A percentile compares a stretch with the other conserved stretches of the same genome.
These are phyloP conservation scores for Aspergillus saccharolyticus DNA, from an alignment of 495 filamentous ascomycete genomes.

Conservation along the genomic window DNA sequence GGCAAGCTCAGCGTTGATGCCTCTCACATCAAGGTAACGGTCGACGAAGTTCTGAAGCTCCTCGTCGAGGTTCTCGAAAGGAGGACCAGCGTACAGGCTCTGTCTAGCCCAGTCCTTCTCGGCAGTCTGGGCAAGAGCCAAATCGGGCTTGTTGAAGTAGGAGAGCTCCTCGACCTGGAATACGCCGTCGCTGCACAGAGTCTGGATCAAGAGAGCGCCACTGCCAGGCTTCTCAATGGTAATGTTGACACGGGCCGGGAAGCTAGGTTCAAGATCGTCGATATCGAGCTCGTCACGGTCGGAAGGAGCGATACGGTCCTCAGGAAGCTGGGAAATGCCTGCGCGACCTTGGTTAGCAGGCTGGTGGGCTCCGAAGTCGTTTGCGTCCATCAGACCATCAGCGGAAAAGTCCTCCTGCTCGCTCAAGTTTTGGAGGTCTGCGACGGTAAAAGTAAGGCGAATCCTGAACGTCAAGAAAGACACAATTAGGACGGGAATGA, in stretches of 20 bases:
- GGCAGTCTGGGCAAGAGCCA: constrained; percentile 61
- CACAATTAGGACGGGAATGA: neutral
- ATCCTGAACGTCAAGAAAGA: constrained; percentile 57
- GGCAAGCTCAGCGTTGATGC: constrained; percentile 81
- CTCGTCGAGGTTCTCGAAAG: constrained; percentile 91
- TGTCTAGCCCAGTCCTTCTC: constrained; percentile 65
- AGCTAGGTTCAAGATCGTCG: constrained; percentile 50
- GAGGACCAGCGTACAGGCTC: constrained; percentile 83
- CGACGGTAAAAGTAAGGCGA: constrained; percentile 86
- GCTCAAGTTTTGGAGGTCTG: constrained; percentile 75
- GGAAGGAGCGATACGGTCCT: constrained; percentile 54
- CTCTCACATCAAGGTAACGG: constrained; percentile 90
- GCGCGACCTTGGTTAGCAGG: constrained; percentile 47
- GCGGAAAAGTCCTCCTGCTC: constrained; percentile 50
- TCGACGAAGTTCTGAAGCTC: constrained; percentile 89
- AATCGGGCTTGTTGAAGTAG: constrained; percentile 69
- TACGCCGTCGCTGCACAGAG: constrained; percentile 76
- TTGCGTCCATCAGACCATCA: constrained; percentile 46
- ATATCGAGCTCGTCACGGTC: constrained; percentile 51
- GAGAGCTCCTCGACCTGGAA: constrained; percentile 89
- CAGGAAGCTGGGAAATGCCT: constrained; percentile 50
- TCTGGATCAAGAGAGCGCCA: constrained; percentile 84
- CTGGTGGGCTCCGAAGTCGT: constrained; percentile 49
- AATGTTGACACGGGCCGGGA: constrained; percentile 80
- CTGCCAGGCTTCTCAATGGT: constrained; percentile 76